A percentile compares a stretch with the other conserved stretches of the same genome.
These are phyloP conservation scores for Pseudofabraea citricarpa DNA, from an alignment of 2,329 filamentous ascomycete genomes.

Conservation along the genomic window DNA sequence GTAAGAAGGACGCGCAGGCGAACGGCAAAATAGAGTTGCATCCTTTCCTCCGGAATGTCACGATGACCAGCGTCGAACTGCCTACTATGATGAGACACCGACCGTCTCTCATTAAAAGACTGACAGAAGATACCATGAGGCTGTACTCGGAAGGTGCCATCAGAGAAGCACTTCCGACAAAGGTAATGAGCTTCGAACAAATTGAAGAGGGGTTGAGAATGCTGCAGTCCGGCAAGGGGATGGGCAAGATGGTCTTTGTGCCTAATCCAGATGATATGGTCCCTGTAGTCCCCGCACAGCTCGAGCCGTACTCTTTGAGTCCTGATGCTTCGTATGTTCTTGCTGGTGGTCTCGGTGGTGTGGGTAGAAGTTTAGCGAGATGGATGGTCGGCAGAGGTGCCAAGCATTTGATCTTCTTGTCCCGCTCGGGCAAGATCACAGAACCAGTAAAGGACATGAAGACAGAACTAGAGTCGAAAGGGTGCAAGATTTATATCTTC, in stretches of 20 bases:
- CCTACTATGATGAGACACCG: conserved; percentile 5
- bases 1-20: conserved; percentile 8
- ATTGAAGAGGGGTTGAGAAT: conserved; percentile 17
- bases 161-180: conserved; percentile 20
- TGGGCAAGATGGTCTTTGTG: conserved; percentile 35
- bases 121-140: background rate
- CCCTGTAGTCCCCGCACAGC: background rate
- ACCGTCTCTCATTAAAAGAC: conserved; percentile 6
- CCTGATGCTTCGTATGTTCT: conserved; percentile 31
- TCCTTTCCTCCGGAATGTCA: conserved; percentile 19
- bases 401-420: conserved; percentile 31
- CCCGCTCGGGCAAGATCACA: conserved; percentile 30
- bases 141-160: conserved; percentile 3
- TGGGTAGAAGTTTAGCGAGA: conserved; percentile 32
- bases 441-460: conserved; percentile 10
- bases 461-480: conserved; percentile 9
- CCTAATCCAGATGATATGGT: background rate
- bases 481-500: conserved; percentile 9
- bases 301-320: too few species aligned
- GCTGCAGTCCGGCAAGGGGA: conserved; percentile 35
- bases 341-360: conserved; percentile 36
- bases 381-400: conserved; percentile 35
- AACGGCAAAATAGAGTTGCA: conserved; percentile 13
- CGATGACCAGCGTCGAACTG: conserved; percentile 19
- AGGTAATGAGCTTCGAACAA: conserved; percentile 29